A percentile compares a stretch with the other conserved stretches of the same genome.
phyloP scores from a whole-genome alignment of 2,329 filamentous ascomycete genomes.

The Trichothecium roseum region DNA sequence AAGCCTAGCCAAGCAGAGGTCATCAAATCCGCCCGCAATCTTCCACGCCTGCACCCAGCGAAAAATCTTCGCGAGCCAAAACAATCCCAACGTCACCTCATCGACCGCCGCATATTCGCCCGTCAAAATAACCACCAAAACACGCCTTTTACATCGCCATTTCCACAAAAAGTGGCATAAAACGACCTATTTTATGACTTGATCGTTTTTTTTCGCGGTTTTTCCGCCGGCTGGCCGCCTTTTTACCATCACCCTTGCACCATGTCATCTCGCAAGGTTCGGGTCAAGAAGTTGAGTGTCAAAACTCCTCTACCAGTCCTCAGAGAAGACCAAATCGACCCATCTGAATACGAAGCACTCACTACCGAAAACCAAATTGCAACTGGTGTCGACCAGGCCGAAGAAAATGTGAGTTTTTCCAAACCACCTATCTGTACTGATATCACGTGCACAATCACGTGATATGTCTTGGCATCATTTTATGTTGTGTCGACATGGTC shows the following conservation, averaged over 20 bases:
- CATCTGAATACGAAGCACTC: slow-evolving; percentile 75
- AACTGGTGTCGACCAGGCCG: slow-evolving; percentile 91
- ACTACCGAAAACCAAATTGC: slow-evolving; percentile 78
- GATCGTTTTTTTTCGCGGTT: slow-evolving; percentile 53
- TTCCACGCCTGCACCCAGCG: slow-evolving; percentile 24
- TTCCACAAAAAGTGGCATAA: slow-evolving; percentile 37
- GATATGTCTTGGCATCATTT: slow-evolving; percentile 20
- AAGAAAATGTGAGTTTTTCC: slow-evolving; percentile 78
- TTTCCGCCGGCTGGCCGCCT: slow-evolving; percentile 36
- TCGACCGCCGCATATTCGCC: slow-evolving; percentile 23
- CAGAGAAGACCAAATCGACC: slow-evolving; percentile 82
- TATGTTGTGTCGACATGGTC: too few species aligned
- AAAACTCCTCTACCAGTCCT: slow-evolving; percentile 83
- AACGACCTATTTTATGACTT: slow-evolving; percentile 50
- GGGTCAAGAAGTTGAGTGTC: slow-evolving; percentile 84
- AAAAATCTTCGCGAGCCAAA: slow-evolving; percentile 47
- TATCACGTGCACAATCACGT: slow-evolving; percentile 41
- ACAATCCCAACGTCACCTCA: slow-evolving; percentile 46
- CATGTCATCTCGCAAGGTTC: slow-evolving; percentile 60
- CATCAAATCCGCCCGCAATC: slow-evolving; percentile 6
- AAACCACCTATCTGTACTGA: slow-evolving; percentile 14
- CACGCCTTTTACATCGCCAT: slow-evolving; percentile 40
- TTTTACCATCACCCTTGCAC: slow-evolving; percentile 24
- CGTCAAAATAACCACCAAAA: slow-evolving; percentile 45
- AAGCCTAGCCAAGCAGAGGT: not conserved